phyloP scores from a whole-genome alignment of 176 grass and related monocot genomes.

The Musa schizocarpa region DNA sequence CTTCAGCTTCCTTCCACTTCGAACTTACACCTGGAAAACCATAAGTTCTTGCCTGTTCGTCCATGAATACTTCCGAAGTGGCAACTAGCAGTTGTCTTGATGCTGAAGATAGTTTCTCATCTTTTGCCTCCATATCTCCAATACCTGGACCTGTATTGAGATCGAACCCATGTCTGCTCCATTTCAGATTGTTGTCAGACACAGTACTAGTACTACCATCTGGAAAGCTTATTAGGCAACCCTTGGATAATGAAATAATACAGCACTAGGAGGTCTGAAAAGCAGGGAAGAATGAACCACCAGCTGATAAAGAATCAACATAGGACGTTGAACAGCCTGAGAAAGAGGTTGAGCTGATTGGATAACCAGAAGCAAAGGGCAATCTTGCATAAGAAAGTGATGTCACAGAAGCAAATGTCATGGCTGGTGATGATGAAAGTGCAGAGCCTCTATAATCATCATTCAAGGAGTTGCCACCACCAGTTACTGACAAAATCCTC shows the following conservation, averaged over 20 bases:
- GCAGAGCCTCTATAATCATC: conserved; percentile 38
- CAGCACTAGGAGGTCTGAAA: conserved; percentile 31
- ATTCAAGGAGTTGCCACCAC: conserved; percentile 34
- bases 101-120: conserved; percentile 32
- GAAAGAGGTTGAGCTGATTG: conserved; percentile 36
- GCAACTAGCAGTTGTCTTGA: conserved; percentile 47
- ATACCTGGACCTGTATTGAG: conserved; percentile 67
- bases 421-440: conserved; percentile 47
- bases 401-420: conserved; percentile 45
- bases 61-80: conserved; percentile 38
- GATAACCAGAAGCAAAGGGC: conserved; percentile 36
- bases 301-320: conserved; percentile 27
- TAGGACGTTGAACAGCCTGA: conserved; percentile 40
- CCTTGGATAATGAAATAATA: conserved; percentile 43
- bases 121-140: conserved; percentile 47
- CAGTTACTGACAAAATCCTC: conserved; percentile 34
- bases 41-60: conserved; percentile 50
- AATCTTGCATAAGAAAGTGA: conserved; percentile 49
- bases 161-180: conserved; percentile 53
- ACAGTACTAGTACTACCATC: conserved; percentile 50
- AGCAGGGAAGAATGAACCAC: conserved; percentile 29
- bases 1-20: conserved; percentile 56
- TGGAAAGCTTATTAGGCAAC: conserved; percentile 50
- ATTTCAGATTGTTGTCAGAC: conserved; percentile 47
- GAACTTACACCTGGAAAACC: conserved; percentile 38